These are phyloP conservation scores for Eimeria sp. DNA, from an alignment of 169 alveolate genomes.

Conservation along the genomic window DNA sequence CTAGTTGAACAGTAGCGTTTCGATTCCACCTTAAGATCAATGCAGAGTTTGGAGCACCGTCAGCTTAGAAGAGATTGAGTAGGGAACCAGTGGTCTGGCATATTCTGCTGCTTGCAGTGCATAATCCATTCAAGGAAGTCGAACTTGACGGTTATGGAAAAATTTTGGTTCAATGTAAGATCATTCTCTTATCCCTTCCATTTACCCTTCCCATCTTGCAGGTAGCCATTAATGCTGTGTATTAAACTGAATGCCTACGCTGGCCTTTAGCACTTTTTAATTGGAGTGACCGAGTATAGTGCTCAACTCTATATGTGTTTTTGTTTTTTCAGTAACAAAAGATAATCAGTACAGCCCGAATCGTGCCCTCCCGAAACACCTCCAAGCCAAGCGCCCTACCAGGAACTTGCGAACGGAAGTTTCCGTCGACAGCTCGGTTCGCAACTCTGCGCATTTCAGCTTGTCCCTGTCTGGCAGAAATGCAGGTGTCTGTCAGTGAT, in stretches of 20 bases:
- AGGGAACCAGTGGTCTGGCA: not conserved
- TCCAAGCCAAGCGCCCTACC: slow-evolving; percentile 6
- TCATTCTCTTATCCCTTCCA: not conserved
- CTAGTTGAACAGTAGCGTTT: not conserved
- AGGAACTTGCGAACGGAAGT: slow-evolving; percentile 5
- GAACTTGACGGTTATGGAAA: slow-evolving; percentile 17
- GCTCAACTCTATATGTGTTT: not conserved
- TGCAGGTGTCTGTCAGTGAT: not conserved
- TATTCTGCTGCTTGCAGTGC: not conserved
- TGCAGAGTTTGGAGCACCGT: not conserved
- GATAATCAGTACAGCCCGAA: slow-evolving; percentile 9
- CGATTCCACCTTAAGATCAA: not conserved
- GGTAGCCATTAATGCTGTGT: not conserved
- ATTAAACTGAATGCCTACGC: not conserved
- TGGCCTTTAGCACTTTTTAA: not conserved
- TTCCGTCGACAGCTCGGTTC: not conserved
- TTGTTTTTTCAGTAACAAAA: not conserved
- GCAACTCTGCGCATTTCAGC: not conserved
- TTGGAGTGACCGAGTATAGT: not conserved
- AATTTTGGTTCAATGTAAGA: not conserved
- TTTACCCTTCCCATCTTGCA: not conserved
- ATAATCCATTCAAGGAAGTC: not conserved
- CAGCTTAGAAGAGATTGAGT: not conserved
- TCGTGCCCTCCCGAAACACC: not conserved
- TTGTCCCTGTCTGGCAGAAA: not conserved